phyloP scores from a whole-genome alignment of 129 eudicot genomes.

The Pittosporum tobira region DNA sequence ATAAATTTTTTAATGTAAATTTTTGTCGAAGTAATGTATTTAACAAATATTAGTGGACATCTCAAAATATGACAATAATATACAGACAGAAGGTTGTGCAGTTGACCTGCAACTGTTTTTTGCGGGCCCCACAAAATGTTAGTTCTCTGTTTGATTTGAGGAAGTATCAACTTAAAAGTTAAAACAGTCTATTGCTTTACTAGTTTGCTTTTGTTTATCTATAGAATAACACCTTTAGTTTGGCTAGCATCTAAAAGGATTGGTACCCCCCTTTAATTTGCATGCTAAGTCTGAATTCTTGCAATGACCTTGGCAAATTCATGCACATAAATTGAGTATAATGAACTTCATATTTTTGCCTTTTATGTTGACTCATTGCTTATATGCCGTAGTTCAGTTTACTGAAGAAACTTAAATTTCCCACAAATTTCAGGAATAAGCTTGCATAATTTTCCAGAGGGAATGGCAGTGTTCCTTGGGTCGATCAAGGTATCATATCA shows the following conservation, averaged over 20 bases:
- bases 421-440: constrained; percentile 62
- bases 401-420: constrained; percentile 6
- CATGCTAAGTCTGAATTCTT: not conserved
- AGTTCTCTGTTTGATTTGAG: not conserved
- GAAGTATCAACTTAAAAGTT: not conserved
- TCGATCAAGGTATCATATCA: constrained; percentile 62
- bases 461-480: constrained; percentile 99
- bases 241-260: not conserved
- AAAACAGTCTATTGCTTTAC: not conserved
- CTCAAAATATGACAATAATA: too few relatives aligned
- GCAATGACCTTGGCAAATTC: not conserved
- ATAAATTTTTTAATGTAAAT: too few relatives aligned
- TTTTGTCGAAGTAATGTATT: too few relatives aligned
- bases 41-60: too few relatives aligned
- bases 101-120: too few relatives aligned
- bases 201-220: not conserved
- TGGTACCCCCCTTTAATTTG: not conserved
- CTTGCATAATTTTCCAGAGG: constrained; percentile 97
- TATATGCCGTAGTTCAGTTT: not conserved
- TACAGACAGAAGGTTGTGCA: too few relatives aligned
- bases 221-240: not conserved
- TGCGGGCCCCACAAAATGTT: not conserved
- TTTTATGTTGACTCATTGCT: not conserved
- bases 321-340: not conserved
- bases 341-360: not conserved